Evolutionary conservation across 352 stramenopile genomes (phyloP).

Genomic region (Pythium volutum): DNA sequence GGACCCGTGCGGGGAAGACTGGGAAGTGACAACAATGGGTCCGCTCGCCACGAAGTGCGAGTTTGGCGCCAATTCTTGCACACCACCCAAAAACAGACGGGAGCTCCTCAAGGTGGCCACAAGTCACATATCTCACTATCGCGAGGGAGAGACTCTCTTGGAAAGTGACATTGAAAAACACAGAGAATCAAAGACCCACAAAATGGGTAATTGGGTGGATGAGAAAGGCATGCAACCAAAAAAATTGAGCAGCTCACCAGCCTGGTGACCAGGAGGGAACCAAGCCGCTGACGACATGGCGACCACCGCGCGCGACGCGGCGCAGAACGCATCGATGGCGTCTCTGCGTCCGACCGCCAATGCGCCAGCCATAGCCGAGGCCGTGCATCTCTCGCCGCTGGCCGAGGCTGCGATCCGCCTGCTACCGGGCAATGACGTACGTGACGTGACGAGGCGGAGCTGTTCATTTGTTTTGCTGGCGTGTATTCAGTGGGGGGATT

Average conservation of each 20-base stretch:
- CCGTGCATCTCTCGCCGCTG: slow-evolving; percentile 40
- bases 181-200: not conserved
- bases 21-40: slow-evolving; percentile 1
- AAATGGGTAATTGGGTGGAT: not conserved
- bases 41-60: not conserved
- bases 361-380: not conserved
- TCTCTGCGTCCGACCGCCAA: not conserved
- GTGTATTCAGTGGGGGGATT: too few species aligned
- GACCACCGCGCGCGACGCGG: not conserved
- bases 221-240: not conserved
- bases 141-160: not conserved
- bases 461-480: too few species aligned
- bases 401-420: slow-evolving; percentile 57
- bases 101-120: slow-evolving; percentile 9
- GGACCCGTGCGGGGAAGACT: not conserved
- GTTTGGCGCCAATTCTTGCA: slow-evolving; percentile 13
- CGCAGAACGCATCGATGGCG: not conserved
- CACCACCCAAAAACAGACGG: slow-evolving; percentile 18
- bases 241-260: not conserved
- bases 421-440: slow-evolving; percentile 74
- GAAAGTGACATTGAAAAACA: slow-evolving; percentile 1
- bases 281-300: not conserved
- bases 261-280: too few species aligned
- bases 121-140: slow-evolving; percentile 4
- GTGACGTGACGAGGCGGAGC: slow-evolving; percentile 26